A percentile compares a stretch with the other conserved stretches of the same genome.
Evolutionary conservation across 2,329 filamentous ascomycete species (phyloP).

Genomic region (Clarireedia homoeocarpa): DNA sequence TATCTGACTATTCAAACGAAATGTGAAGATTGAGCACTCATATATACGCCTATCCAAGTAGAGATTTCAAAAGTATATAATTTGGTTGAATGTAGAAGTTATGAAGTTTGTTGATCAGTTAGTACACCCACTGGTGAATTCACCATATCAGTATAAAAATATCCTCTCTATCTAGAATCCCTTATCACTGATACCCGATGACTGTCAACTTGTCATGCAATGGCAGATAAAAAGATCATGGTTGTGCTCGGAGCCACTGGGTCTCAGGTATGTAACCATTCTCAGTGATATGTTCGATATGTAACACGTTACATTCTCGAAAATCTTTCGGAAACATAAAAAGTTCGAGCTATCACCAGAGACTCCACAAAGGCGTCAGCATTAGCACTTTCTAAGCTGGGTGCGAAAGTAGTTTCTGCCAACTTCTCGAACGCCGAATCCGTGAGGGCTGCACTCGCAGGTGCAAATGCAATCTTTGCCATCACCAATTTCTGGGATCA

Average conservation of each 20-base stretch:
- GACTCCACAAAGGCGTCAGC: neutral
- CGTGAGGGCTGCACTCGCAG: neutral
- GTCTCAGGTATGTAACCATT: neutral
- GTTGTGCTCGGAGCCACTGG: neutral
- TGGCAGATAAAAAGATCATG: neutral
- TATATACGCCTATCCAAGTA: too few relatives aligned
- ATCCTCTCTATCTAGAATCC: neutral
- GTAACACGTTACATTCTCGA: conserved; percentile 1
- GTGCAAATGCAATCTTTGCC: neutral
- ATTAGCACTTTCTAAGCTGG: neutral
- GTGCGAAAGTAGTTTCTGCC: neutral
- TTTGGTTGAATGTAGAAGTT: too few relatives aligned
- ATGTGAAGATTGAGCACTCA: too few relatives aligned
- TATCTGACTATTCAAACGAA: too few relatives aligned
- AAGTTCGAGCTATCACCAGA: neutral
- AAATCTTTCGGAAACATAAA: neutral
- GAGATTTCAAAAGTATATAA: too few relatives aligned
- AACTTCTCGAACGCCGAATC: neutral
- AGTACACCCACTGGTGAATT: too few relatives aligned
- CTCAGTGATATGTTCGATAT: neutral
- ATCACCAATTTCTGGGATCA: conserved; percentile 4
- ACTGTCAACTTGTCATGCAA: neutral
- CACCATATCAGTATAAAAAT: neutral
- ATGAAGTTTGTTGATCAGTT: too few relatives aligned
- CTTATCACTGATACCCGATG: neutral